Evolutionary conservation across 1,284 basidiomycete species (phyloP).

Genomic region (Serendipita sp.): DNA sequence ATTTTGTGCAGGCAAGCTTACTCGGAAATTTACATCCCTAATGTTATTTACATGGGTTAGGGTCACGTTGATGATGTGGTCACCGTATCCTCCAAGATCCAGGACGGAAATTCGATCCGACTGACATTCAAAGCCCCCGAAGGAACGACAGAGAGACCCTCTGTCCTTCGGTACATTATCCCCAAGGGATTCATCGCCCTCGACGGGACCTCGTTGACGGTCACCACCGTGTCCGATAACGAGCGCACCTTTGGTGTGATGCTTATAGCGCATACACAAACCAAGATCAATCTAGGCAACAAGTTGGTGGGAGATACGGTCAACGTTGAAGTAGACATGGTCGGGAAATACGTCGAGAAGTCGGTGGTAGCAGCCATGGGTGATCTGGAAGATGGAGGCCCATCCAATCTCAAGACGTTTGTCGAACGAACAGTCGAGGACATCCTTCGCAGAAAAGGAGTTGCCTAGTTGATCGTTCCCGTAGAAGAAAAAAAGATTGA

Average conservation of each 20-base stretch:
- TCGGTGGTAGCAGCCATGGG: slow-evolving; percentile 63
- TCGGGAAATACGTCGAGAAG: slow-evolving; percentile 77
- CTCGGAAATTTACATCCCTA: background rate
- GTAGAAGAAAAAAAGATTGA: background rate
- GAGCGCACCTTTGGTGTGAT: slow-evolving; percentile 75
- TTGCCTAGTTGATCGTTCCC: no score
- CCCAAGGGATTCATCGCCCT: slow-evolving; percentile 95
- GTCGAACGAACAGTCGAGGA: background rate
- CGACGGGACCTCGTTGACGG: slow-evolving; percentile 86
- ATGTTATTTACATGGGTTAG: slow-evolving; percentile 27
- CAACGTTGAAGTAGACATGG: slow-evolving; percentile 92
- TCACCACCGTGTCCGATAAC: slow-evolving; percentile 70
- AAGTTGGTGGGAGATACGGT: slow-evolving; percentile 72
- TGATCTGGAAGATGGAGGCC: slow-evolving; percentile 23
- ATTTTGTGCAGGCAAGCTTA: slow-evolving; percentile 79
- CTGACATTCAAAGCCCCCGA: slow-evolving; percentile 65
- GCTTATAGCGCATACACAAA: slow-evolving; percentile 89
- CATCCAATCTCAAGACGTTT: background rate
- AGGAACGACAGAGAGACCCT: slow-evolving; percentile 43
- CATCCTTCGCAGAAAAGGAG: background rate
- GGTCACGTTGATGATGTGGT: slow-evolving; percentile 90
- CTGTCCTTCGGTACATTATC: slow-evolving; percentile 71
- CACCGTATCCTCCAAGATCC: slow-evolving; percentile 45
- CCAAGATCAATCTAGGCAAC: slow-evolving; percentile 68
- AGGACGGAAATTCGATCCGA: slow-evolving; percentile 81